Base-by-base conservation (phyloP, 768 basidiomycete species). In the Rubroboletus satanas region DNA sequence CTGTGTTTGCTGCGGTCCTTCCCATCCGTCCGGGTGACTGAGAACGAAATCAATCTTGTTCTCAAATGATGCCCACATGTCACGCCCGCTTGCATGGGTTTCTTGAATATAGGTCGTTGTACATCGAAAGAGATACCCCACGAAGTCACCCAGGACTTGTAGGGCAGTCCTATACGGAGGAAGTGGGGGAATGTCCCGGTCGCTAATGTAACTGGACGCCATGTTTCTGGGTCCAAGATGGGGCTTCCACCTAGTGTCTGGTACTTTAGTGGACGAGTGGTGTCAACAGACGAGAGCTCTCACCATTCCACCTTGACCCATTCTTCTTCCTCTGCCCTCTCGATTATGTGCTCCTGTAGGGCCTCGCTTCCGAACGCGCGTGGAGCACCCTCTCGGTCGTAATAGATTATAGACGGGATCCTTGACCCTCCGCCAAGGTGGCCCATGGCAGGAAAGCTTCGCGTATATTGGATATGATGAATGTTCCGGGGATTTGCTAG, bases 1-100 rank as follows among this genome's bases (percentile, higher is more conserved):
- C 49, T 75, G 70, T 5, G 61, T 57, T 57, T 80, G 78, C 45
- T 79, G 74, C 0, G 66, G 64, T 7, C 74, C 74, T 56, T 75
- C 77, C 79, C 77, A 79, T 35, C 79, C 77, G 54, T 78, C 77
- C 2, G 77, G 75, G 62, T 79, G 76, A 44, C 74, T 74, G 44
- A 80, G 68, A 15, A 81, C 72, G 52, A 77, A 80, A 28, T 80
- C 73, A 11, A 76, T 74, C 2, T 68, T 68, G 4, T 63, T 46
- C 45, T 73, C 69, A 7, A 80, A 64, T 7, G 79, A 77, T 4
- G 57, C 36, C 78, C 77, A 79, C 51, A 79, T 60, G 3, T 65
- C 64, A 2, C 37, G 52, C 4, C 79, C 80, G 45, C 68, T 74
- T 0, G 72, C 69, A 43, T 81, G 75, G 0, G 72, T 73, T 42